A percentile compares a stretch with the other conserved stretches of the same genome.
phyloP scores from a whole-genome alignment of 257 asterid genomes.

The Dorcoceras hygrometricum region DNA sequence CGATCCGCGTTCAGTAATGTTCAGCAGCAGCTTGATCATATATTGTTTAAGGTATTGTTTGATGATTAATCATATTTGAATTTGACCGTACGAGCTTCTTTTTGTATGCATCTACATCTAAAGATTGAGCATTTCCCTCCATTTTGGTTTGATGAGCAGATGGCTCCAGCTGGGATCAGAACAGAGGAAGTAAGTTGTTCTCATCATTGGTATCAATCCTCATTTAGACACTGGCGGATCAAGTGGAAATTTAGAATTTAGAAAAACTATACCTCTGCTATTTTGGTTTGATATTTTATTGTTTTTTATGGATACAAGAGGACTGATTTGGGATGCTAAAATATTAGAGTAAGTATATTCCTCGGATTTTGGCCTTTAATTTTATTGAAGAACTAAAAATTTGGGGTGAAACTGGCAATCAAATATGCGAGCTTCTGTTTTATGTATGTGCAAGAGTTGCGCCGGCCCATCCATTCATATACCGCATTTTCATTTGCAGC shows the following conservation, averaged over 20 bases:
- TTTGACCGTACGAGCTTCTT: not conserved
- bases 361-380: not conserved
- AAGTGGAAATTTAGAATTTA: not conserved
- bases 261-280: not conserved
- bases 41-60: slow-evolving; percentile 66
- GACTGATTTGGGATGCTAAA: not conserved
- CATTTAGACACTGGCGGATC: not conserved
- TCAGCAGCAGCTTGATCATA: slow-evolving; percentile 83
- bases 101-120: not conserved
- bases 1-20: slow-evolving; percentile 68
- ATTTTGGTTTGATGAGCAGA: slow-evolving; percentile 35
- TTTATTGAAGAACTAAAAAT: not conserved
- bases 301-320: not conserved
- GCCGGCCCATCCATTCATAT: not conserved
- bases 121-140: not conserved
- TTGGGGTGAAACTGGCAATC: not conserved
- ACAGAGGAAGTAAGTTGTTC: slow-evolving; percentile 69
- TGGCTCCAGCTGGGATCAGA: slow-evolving; percentile 93
- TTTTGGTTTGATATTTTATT: not conserved
- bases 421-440: not conserved
- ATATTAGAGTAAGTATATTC: not conserved
- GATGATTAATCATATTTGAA: not conserved
- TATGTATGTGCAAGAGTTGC: not conserved
- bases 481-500: not conserved
- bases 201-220: not conserved